These are phyloP conservation scores for Cladosporium sp. DNA, from an alignment of 2,329 filamentous ascomycete genomes.

Conservation along the genomic window DNA sequence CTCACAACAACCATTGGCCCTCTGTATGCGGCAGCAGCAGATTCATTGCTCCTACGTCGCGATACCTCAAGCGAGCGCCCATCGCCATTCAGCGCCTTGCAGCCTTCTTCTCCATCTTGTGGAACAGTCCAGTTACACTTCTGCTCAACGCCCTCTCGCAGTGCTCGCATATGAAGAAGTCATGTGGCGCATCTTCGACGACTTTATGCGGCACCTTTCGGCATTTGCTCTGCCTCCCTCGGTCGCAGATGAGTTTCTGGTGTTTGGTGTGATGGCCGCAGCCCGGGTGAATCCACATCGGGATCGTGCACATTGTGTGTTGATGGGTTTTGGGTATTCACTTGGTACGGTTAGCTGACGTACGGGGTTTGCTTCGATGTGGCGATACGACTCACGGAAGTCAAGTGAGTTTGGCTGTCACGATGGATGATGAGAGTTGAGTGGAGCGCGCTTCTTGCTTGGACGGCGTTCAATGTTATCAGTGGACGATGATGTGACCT, in stretches of 20 bases:
- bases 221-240: background rate
- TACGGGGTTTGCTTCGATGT: background rate
- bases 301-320: background rate
- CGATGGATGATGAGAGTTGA: background rate
- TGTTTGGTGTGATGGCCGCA: slow-evolving; percentile 8
- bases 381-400: background rate
- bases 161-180: background rate
- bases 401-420: background rate
- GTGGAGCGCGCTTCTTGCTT: background rate
- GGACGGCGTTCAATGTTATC: background rate
- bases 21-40: background rate
- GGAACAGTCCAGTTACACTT: background rate
- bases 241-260: background rate
- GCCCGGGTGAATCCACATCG: slow-evolving; percentile 7
- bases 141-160: background rate
- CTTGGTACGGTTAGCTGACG: background rate
- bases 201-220: background rate
- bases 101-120: background rate
- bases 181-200: background rate
- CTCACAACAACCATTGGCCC: background rate
- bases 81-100: background rate
- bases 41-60: too few relatives aligned
- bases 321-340: background rate
- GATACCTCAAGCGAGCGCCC: background rate
- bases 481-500: background rate